Conservation (phyloP, 177 flowering plant species). For the Viscum album region DNA sequence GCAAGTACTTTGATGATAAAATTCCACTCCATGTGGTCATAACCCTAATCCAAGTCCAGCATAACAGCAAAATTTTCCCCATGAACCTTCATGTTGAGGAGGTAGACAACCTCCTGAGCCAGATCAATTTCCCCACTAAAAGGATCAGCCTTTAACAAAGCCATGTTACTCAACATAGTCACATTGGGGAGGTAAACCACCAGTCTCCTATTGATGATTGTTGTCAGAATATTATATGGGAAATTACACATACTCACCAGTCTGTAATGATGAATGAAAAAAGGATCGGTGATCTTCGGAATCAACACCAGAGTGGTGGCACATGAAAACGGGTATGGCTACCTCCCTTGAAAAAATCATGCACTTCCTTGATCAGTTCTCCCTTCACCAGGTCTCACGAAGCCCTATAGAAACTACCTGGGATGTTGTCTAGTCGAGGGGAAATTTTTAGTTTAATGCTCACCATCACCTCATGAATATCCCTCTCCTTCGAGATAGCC, state of each 20-base stretch:
- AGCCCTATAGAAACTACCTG: too few relatives aligned
- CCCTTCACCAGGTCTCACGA: too few relatives aligned
- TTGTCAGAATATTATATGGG: not conserved
- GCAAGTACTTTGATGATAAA: not conserved
- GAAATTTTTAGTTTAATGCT: too few relatives aligned
- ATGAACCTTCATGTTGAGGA: not conserved
- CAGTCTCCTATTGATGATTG: not conserved
- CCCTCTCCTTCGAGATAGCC: too few relatives aligned
- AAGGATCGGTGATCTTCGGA: not conserved
- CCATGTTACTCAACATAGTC: not conserved
- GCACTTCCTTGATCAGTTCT: too few relatives aligned
- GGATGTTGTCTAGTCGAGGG: too few relatives aligned
- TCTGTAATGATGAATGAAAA: not conserved
- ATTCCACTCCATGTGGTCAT: not conserved
- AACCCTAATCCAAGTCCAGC: not conserved
- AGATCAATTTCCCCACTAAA: not conserved
- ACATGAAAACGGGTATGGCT: too few relatives aligned
- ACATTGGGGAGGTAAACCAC: not conserved
- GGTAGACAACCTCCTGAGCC: not conserved
- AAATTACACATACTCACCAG: not conserved
- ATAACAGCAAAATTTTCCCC: not conserved
- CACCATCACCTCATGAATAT: too few relatives aligned
- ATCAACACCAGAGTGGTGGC: not conserved
- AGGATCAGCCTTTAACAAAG: not conserved
- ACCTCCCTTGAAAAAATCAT: not conserved